Percentiles rank a stretch among this genome's conserved stretches.
These are phyloP conservation scores for Tephrocybe sp. DNA, from an alignment of 768 basidiomycete species.

Conservation along the genomic window DNA sequence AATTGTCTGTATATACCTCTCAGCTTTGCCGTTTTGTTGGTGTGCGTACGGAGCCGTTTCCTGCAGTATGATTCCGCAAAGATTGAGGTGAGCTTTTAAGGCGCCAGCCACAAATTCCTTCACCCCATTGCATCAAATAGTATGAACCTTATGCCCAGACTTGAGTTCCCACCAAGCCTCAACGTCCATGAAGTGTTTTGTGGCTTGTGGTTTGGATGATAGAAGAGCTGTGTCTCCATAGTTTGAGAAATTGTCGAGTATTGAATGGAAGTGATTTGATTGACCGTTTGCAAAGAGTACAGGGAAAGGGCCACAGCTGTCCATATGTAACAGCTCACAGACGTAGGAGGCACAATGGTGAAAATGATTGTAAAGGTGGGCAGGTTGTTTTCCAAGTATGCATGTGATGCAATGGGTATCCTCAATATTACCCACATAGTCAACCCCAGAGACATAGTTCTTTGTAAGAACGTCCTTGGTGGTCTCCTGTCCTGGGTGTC, in stretches of 20 bases:
- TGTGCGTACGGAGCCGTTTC: conserved; percentile 27
- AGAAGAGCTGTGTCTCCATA: conserved; percentile 13
- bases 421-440: background rate
- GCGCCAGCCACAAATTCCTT: conserved; percentile 12
- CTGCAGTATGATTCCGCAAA: conserved; percentile 21
- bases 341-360: background rate
- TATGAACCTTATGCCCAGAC: conserved; percentile 5
- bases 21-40: conserved; percentile 30
- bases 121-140: conserved; percentile 19
- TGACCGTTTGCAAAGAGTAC: conserved; percentile 12
- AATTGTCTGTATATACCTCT: conserved; percentile 26
- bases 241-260: conserved; percentile 20
- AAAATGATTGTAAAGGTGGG: background rate
- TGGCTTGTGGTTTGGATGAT: conserved; percentile 2
- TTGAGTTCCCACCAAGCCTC: conserved; percentile 4
- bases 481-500: background rate
- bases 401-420: background rate
- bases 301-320: conserved; percentile 19
- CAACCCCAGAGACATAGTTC: background rate
- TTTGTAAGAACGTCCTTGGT: background rate
- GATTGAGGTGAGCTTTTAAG: background rate
- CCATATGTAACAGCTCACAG: background rate
- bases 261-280: conserved; percentile 1
- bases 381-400: background rate
- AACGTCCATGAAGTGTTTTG: background rate